phyloP scores from a whole-genome alignment of 331 rosid species.

The Quercus lobata region DNA sequence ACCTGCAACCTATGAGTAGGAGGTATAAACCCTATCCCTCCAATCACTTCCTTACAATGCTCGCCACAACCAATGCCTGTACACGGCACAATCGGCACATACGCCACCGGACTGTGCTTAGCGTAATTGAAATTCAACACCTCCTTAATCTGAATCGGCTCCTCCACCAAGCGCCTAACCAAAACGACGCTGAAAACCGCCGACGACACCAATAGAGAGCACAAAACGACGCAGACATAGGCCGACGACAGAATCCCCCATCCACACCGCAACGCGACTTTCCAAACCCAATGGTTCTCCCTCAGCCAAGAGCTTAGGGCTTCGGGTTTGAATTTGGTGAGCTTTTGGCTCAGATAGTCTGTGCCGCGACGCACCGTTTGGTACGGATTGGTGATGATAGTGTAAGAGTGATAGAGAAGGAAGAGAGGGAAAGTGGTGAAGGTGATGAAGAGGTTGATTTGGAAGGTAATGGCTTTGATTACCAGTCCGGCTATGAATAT shows the following conservation, averaged over 20 bases:
- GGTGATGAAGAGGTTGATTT: conserved; percentile 41
- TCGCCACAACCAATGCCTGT: conserved; percentile 27
- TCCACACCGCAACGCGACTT: conserved; percentile 43
- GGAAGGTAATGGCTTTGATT: conserved; percentile 50
- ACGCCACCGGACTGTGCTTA: conserved; percentile 64
- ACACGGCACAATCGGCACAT: conserved; percentile 50
- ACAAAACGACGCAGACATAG: conserved; percentile 50
- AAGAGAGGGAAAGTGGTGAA: conserved; percentile 44
- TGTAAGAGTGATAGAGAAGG: conserved; percentile 33
- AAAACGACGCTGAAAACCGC: conserved; percentile 43
- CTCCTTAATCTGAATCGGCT: conserved; percentile 55
- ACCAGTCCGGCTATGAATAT: conserved; percentile 37
- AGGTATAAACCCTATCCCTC: conserved; percentile 41
- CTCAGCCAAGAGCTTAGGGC: conserved; percentile 26
- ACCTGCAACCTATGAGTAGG: conserved; percentile 43
- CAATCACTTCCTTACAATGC: conserved; percentile 26
- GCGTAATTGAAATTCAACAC: conserved; percentile 68
- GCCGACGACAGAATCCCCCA: conserved; percentile 67
- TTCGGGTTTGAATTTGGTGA: conserved; percentile 13
- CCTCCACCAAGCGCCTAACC: conserved; percentile 48
- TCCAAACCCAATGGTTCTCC: conserved; percentile 46
- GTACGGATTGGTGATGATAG: conserved; percentile 55
- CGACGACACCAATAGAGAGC: conserved; percentile 47
- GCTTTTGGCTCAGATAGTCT: conserved; percentile 15
- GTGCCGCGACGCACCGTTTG: conserved; percentile 35